Base-by-base conservation (phyloP, 495 filamentous ascomycete genomes). In the Talaromyces trachyspermus region DNA sequence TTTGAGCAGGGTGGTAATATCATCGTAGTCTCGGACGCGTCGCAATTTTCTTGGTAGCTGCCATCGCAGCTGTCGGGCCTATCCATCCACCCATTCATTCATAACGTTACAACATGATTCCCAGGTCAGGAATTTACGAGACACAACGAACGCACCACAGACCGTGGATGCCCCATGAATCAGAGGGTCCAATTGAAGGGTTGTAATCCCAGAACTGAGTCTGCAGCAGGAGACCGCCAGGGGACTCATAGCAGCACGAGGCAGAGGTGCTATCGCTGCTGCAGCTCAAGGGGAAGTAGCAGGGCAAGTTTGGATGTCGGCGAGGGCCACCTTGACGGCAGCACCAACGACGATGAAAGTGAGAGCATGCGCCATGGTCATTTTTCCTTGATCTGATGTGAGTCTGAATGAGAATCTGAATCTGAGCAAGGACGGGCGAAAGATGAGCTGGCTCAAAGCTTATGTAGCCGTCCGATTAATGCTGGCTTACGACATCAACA, bases 141-240 rank as follows among this genome's bases (percentile, higher is more conserved):
- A 32, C 10, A 20, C 3, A 30, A 12, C 44, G 29, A 35, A 42
- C 68, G 57, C 53, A 76, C 72, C 89, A 95, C 24, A 95, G 70
- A n/a, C 89, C 88, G 56, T 94, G 89, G 17, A 95, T 71, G 2
- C 88, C 92, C 89, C 88, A 95, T 37, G 80, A 81, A 55, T 91
- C 77, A 26, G 73, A 74, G 14, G 84, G 85, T 5, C 84, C 85
- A 8, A 81, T 74, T n/a, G 82, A 70, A 25, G 82, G 81, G 54
- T 78, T 64, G 4, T 75, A 73, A 56, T 95, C 88, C 88, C 88
- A 95, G 68, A 95, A 92, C 56, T 95, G 88, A 2, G 89, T 89
- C 57, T 82, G 78, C 41, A 95, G 70, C 43, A 95, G 63, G 46
- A 84, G 79, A 1, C 89, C 89, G 14, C 88, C 86, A 0, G 86